These are phyloP conservation scores for Aciculoconidium aculeatum DNA, from an alignment of 805 yeast species.

Conservation along the genomic window DNA sequence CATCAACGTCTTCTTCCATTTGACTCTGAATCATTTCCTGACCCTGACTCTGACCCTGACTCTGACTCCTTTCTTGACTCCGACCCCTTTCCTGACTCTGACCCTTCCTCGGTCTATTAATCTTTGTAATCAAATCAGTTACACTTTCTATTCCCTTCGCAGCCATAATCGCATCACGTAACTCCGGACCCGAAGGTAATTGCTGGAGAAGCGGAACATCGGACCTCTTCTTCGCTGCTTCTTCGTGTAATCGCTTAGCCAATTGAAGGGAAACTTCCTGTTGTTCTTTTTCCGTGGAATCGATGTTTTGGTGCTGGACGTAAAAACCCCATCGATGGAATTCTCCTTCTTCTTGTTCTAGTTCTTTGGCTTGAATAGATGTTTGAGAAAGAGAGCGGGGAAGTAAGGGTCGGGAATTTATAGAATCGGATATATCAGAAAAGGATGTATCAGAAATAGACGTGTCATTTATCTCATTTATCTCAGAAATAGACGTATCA, in stretches of 20 bases:
- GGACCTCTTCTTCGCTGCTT: constrained; percentile 1
- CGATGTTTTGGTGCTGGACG: constrained; percentile 45
- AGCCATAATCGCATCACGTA: constrained; percentile 57
- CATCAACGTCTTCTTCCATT: constrained; percentile 51
- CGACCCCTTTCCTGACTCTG: constrained; percentile 1
- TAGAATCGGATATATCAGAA: too few relatives aligned
- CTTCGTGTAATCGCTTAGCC: constrained; percentile 12
- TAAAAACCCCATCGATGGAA: constrained; percentile 81
- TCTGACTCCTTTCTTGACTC: not conserved
- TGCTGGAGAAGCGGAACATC: constrained; percentile 29
- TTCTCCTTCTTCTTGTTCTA: constrained; percentile 91
- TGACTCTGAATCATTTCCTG: not conserved
- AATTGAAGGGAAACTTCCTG: constrained; percentile 10
- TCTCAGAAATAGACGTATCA: too few relatives aligned
- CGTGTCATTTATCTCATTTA: too few relatives aligned
- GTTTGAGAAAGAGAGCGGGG: constrained; percentile 61
- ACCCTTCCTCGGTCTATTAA: too few relatives aligned
- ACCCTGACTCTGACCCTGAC: not conserved
- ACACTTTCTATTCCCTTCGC: constrained; percentile 74
- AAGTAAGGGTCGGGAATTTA: too few relatives aligned
- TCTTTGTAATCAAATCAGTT: constrained; percentile 59
- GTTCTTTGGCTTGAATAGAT: constrained; percentile 61
- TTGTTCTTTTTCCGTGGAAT: constrained; percentile 1
- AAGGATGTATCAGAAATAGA: too few relatives aligned
- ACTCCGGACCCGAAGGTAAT: constrained; percentile 50